These are phyloP conservation scores for Phallus indusiatus DNA, from an alignment of 768 basidiomycete species.

Conservation along the genomic window DNA sequence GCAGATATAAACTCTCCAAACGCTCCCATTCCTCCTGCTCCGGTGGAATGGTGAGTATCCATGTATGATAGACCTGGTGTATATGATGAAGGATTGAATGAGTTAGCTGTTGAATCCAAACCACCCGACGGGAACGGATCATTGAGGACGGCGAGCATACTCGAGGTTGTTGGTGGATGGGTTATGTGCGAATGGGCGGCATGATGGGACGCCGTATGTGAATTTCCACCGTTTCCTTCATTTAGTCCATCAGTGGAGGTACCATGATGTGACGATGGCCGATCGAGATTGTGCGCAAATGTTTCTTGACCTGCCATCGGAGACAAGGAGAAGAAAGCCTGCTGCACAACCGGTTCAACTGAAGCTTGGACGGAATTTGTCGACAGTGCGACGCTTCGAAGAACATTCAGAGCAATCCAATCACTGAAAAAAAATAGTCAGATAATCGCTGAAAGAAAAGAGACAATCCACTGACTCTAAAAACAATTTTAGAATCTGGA, in stretches of 20 bases:
- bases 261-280: constrained; percentile 25
- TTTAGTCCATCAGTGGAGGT: background rate
- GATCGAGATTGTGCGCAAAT: constrained; percentile 51
- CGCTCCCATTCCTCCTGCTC: constrained; percentile 47
- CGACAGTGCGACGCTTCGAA: constrained; percentile 78
- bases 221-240: background rate
- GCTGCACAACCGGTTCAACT: constrained; percentile 86
- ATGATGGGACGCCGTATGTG: background rate
- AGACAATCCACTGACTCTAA: constrained; percentile 53
- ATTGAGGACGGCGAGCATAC: constrained; percentile 80
- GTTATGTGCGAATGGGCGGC: constrained; percentile 51
- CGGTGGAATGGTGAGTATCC: constrained; percentile 65
- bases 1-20: constrained; percentile 63
- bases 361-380: constrained; percentile 89
- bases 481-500: constrained; percentile 87
- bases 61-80: constrained; percentile 53
- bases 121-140: constrained; percentile 59
- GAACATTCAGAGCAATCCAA: constrained; percentile 86
- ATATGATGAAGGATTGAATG: constrained; percentile 38
- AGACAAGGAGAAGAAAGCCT: constrained; percentile 77
- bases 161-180: constrained; percentile 80
- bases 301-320: constrained; percentile 86
- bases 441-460: background rate
- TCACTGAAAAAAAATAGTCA: constrained; percentile 38
- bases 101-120: constrained; percentile 52